These are phyloP conservation scores for Cyamopsis tetragonoloba DNA, from an alignment of 306 rosid genomes.

Conservation along the genomic window DNA sequence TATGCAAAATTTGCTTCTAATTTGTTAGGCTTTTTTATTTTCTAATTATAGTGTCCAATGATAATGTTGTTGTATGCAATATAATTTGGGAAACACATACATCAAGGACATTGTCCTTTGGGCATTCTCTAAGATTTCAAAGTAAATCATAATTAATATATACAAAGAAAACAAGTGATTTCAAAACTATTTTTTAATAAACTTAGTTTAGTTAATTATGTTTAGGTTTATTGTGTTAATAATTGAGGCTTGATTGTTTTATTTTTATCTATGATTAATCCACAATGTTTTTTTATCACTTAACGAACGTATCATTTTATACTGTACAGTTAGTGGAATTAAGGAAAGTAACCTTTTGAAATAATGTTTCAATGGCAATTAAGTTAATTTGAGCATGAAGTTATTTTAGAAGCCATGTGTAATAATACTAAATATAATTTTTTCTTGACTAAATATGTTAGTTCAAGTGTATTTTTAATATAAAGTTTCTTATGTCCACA, in stretches of 20 bases:
- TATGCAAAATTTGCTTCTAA: neutral
- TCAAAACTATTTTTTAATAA: too few relatives aligned
- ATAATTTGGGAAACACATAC: neutral
- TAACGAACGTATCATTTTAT: too few relatives aligned
- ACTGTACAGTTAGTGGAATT: too few relatives aligned
- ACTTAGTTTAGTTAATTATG: too few relatives aligned
- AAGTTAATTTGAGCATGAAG: neutral
- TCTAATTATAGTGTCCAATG: neutral
- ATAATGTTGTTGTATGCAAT: neutral
- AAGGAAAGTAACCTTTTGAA: neutral
- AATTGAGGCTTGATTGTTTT: too few relatives aligned
- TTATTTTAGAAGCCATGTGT: neutral
- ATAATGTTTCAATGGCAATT: neutral
- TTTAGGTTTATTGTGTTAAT: too few relatives aligned
- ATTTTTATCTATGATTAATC: too few relatives aligned
- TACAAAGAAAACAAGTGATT: too few relatives aligned
- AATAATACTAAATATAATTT: too few relatives aligned
- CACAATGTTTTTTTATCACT: too few relatives aligned
- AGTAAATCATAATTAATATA: too few relatives aligned
- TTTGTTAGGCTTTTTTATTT: neutral
- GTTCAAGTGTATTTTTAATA: neutral
- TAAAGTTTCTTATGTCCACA: conserved; percentile 32
- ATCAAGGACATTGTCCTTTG: neutral
- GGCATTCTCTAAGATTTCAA: neutral
- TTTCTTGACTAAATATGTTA: neutral